Percentiles rank a stretch among this genome's conserved stretches.
Evolutionary conservation across 352 stramenopile genomes (phyloP).

Genomic region (Nothophytophthora sp.): DNA sequence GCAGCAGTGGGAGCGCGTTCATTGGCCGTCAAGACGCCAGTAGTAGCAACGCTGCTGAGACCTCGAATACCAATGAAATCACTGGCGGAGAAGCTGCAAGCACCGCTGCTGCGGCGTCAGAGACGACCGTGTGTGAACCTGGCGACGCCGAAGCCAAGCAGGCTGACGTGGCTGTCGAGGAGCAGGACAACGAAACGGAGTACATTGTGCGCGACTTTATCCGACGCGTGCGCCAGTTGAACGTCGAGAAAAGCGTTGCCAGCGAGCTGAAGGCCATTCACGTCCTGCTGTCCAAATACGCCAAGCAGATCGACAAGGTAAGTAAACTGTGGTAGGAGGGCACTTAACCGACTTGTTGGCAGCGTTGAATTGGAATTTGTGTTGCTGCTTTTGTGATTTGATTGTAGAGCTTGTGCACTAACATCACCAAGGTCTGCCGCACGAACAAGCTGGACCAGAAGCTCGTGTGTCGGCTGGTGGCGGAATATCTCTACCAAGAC

Average conservation of each 20-base stretch:
- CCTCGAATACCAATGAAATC: not conserved
- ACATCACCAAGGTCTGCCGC: slow-evolving; percentile 68
- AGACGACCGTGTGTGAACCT: not conserved
- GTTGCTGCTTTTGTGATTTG: not conserved
- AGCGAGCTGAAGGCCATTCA: slow-evolving; percentile 74
- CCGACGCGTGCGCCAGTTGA: slow-evolving; percentile 57
- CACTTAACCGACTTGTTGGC: too few species aligned
- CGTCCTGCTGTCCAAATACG: slow-evolving; percentile 72
- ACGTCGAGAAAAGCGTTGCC: slow-evolving; percentile 70
- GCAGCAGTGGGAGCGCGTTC: not conserved
- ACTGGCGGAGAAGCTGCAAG: too few species aligned
- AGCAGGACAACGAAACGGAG: slow-evolving; percentile 67
- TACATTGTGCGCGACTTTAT: slow-evolving; percentile 71
- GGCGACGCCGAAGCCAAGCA: slow-evolving; percentile 22
- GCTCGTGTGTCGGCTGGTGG: slow-evolving; percentile 64
- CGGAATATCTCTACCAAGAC: slow-evolving; percentile 81
- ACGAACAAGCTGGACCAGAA: slow-evolving; percentile 65
- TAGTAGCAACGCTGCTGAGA: slow-evolving; percentile 4
- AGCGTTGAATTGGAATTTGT: not conserved
- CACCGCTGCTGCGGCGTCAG: too few species aligned
- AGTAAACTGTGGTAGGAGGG: not conserved
- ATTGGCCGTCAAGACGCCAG: not conserved
- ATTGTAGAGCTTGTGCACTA: slow-evolving; percentile 50
- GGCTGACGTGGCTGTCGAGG: slow-evolving; percentile 30
- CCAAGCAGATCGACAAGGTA: slow-evolving; percentile 85